These are phyloP conservation scores for Exidia glandulosa DNA, from an alignment of 768 basidiomycete species.

Conservation along the genomic window DNA sequence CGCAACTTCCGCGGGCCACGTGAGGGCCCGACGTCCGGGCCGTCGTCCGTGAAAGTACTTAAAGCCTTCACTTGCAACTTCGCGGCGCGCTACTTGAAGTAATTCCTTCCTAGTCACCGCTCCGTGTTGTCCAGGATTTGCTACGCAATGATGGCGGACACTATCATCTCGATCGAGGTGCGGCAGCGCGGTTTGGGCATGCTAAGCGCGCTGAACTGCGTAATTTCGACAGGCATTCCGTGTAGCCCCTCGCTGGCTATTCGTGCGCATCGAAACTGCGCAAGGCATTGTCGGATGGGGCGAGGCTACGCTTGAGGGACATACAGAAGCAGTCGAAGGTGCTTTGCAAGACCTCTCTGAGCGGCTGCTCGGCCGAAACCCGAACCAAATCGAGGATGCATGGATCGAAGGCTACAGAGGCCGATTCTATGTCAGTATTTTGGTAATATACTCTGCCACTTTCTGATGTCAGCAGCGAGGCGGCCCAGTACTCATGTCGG, in stretches of 20 bases:
- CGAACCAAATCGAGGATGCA: conserved; percentile 60
- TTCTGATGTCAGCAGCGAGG: conserved; percentile 3
- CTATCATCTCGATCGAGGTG: background rate
- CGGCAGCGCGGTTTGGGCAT: background rate
- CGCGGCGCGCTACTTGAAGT: too few relatives aligned
- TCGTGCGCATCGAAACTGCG: conserved; percentile 56
- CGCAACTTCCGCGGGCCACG: too few relatives aligned
- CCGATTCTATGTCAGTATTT: conserved; percentile 47
- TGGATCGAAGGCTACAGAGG: conserved; percentile 56
- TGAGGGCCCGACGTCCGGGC: too few relatives aligned
- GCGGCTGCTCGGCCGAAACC: conserved; percentile 49
- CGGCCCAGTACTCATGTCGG: conserved; percentile 26
- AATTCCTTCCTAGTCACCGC: too few relatives aligned
- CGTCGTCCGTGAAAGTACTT: too few relatives aligned
- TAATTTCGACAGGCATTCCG: conserved; percentile 32
- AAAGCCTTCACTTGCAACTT: too few relatives aligned
- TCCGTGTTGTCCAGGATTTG: too few relatives aligned
- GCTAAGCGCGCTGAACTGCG: background rate
- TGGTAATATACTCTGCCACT: background rate
- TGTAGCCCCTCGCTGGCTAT: conserved; percentile 63
- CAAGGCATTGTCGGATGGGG: conserved; percentile 64
- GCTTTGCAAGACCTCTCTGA: conserved; percentile 47
- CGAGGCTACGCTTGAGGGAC: conserved; percentile 59
- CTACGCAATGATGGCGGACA: background rate
- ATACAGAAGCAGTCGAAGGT: conserved; percentile 65